Percentiles rank a stretch among this genome's conserved stretches.
Evolutionary conservation across 2,329 filamentous ascomycete genomes (phyloP).

Genomic region (Neophaeococcomyces mojaviensis): DNA sequence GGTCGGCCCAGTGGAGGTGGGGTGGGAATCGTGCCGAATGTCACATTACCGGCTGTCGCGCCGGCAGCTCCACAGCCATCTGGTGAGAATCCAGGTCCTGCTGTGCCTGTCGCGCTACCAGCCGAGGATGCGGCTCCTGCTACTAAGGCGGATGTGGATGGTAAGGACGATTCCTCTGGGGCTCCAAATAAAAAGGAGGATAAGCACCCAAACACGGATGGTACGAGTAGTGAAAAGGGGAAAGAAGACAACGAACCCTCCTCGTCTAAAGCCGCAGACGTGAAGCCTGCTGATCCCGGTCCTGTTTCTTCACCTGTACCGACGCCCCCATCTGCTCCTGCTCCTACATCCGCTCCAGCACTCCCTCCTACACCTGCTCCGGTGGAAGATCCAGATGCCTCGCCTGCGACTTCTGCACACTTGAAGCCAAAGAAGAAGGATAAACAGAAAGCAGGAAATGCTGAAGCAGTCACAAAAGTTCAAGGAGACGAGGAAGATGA

Average conservation of each 20-base stretch:
- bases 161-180: no score
- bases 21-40: constrained; percentile 21
- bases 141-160: constrained; percentile 6
- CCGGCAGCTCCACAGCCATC: constrained; percentile 5
- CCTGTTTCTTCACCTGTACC: not conserved
- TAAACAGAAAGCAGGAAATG: not conserved
- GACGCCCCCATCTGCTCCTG: not conserved
- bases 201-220: not conserved
- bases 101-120: constrained; percentile 16
- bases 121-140: constrained; percentile 11
- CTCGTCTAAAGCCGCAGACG: no score
- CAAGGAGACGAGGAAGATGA: constrained; percentile 4
- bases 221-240: not conserved
- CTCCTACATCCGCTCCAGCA: not conserved
- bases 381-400: constrained; percentile 8
- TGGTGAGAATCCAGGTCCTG: constrained; percentile 15
- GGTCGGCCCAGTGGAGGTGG: constrained; percentile 14
- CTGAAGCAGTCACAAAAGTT: not conserved
- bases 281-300: no score
- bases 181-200: not conserved
- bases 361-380: not conserved
- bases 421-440: constrained; percentile 3
- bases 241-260: not conserved
- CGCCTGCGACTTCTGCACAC: constrained; percentile 6
- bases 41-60: constrained; percentile 1